These are phyloP conservation scores for Ambrosia trifida DNA, from an alignment of 129 eudicot genomes.

Conservation along the genomic window DNA sequence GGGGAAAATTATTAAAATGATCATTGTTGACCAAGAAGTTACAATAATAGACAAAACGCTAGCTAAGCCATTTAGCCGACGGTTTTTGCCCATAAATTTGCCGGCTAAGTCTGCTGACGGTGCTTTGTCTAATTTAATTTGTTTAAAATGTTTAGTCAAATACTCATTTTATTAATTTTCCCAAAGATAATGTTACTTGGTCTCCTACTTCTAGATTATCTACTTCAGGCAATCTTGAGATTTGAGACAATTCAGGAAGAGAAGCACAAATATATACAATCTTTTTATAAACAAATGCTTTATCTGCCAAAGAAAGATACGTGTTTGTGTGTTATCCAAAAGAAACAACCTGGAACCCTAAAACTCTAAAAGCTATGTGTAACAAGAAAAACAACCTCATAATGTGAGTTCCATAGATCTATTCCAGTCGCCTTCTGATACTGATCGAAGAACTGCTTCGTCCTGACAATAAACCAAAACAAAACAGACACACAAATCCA, in stretches of 20 bases:
- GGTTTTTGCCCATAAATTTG: too few relatives aligned
- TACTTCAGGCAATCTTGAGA: neutral
- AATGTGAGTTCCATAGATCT: constrained; percentile 71
- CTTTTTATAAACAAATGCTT: neutral
- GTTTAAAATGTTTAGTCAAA: too few relatives aligned
- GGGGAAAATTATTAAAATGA: too few relatives aligned
- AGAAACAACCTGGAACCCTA: constrained; percentile 20
- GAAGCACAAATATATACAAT: neutral
- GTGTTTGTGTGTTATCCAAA: neutral
- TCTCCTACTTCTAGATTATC: neutral
- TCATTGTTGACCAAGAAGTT: too few relatives aligned
- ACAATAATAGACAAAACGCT: too few relatives aligned
- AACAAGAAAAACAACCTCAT: constrained; percentile 32
- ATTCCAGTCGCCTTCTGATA: constrained; percentile 55
- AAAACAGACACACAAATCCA: neutral
- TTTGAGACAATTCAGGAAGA: neutral
- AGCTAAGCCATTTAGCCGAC: too few relatives aligned
- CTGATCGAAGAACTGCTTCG: constrained; percentile 64
- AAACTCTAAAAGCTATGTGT: neutral
- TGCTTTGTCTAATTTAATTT: too few relatives aligned
- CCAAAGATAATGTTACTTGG: too few relatives aligned
- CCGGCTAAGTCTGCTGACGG: too few relatives aligned
- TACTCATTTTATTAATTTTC: too few relatives aligned
- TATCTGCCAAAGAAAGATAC: neutral
- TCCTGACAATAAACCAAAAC: constrained; percentile 39